phyloP scores from a whole-genome alignment of 106 monocot species.

The Dendrobium nobile region DNA sequence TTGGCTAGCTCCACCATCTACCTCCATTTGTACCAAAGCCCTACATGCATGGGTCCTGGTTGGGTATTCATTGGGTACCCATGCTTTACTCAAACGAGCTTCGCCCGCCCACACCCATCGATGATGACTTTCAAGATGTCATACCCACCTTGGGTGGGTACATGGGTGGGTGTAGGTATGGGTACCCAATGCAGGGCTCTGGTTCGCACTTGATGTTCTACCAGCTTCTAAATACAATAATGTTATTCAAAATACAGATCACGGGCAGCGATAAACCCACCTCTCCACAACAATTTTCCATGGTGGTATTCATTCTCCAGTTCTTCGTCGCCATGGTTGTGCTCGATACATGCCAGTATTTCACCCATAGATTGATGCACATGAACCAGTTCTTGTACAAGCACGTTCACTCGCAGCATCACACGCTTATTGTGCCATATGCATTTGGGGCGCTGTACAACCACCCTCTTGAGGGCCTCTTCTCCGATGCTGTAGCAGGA shows the following conservation, averaged over 20 bases:
- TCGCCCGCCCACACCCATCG: too few relatives aligned
- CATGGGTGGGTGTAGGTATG: too few relatives aligned
- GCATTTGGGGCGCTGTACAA: constrained; percentile 14
- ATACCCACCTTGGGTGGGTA: too few relatives aligned
- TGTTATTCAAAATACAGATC: neutral
- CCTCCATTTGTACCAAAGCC: too few relatives aligned
- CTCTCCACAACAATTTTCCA: neutral
- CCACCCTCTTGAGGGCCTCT: constrained; percentile 13
- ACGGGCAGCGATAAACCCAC: neutral
- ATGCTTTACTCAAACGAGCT: too few relatives aligned
- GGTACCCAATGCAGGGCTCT: too few relatives aligned
- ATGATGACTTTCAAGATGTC: too few relatives aligned
- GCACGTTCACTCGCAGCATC: constrained; percentile 28
- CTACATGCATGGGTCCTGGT: too few relatives aligned
- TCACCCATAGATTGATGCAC: constrained; percentile 27
- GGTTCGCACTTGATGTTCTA: too few relatives aligned
- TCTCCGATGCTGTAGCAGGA: constrained; percentile 7
- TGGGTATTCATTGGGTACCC: too few relatives aligned
- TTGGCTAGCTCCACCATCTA: too few relatives aligned
- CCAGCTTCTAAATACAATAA: too few relatives aligned
- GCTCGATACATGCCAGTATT: constrained; percentile 30
- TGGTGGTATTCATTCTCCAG: constrained; percentile 6
- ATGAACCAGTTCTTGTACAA: constrained; percentile 29
- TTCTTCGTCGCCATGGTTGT: constrained; percentile 27
- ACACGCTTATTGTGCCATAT: constrained; percentile 13